Evolutionary conservation across 805 yeast genomes (phyloP), one percentile per base, ranked within the genome.

Genomic region (Suhomyces pyralidae): DNA sequence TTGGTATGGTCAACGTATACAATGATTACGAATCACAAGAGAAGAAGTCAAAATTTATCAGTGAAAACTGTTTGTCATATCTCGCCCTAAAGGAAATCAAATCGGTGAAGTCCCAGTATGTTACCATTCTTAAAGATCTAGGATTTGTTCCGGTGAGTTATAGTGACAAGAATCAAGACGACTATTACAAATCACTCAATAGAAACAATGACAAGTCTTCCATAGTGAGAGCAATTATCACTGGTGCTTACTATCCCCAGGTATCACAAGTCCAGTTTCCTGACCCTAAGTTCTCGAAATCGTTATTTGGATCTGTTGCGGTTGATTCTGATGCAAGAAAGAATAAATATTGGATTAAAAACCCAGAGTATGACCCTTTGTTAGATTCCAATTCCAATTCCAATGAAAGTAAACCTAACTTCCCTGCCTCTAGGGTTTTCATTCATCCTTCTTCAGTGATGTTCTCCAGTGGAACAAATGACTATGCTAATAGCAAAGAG

Each of bases 391-490:
- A 49, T 10, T 45, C 49, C 19, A 50, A 49, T 7, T 25, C 48
- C 9, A 20, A 22, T 5, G 60, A 54, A 17, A 55, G 52, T 5
- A 43, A 45, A 17, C 22, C 51, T 10, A 57, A 53, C 19, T 61
- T 79, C 5, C 90, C 90, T 1, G 83, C 87, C 0, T 74, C 81
- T 0, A 73, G 97, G 46, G 90, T 92, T 0, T 92, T 90, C 57
- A 69, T 90, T 20, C 97, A 93, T 63, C 97, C 98, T 1, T 83
- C 94, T 0, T 90, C 97, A 0, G 76, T 88, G 1, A 63, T 89
- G 47, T 90, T 91, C 63, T 79, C 81, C 32, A 56, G 50, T 5
- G 73, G 69, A 26, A 59, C 65, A 4, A n/a, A 25, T 19, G 68
- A 68, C 24, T 42, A 34, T 30, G 43, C 55, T 10, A 36, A 54